phyloP scores from a whole-genome alignment of 768 basidiomycete species.

The Lactifluus piperatus region DNA sequence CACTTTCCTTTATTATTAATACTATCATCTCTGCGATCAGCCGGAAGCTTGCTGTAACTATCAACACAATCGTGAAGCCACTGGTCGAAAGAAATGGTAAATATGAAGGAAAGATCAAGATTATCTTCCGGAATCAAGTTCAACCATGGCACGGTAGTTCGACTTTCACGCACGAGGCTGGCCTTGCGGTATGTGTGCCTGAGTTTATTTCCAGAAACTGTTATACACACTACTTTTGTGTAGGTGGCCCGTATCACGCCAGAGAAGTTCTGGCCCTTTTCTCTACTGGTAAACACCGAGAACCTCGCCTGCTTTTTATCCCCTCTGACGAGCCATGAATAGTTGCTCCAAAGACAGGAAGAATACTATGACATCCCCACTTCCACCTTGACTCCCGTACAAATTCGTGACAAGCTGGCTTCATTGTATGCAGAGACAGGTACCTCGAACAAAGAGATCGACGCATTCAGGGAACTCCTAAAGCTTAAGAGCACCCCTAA shows the following conservation, averaged over 20 bases:
- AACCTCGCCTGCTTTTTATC: neutral
- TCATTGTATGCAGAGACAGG: conserved; percentile 42
- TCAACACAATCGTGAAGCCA: conserved; percentile 55
- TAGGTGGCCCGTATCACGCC: conserved; percentile 67
- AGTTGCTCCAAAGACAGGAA: conserved; percentile 71
- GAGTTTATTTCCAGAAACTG: neutral
- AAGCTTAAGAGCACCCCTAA: conserved; percentile 57
- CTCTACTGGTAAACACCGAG: conserved; percentile 40
- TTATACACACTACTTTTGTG: neutral
- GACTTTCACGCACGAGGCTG: conserved; percentile 73
- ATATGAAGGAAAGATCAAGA: conserved; percentile 66
- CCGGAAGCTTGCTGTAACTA: conserved; percentile 49
- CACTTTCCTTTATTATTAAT: neutral
- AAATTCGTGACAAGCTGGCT: conserved; percentile 70
- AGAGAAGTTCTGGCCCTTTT: conserved; percentile 73
- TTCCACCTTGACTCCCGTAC: conserved; percentile 53
- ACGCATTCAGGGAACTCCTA: conserved; percentile 53
- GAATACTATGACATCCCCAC: conserved; percentile 77
- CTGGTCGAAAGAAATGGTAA: conserved; percentile 47
- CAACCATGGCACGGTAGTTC: conserved; percentile 79
- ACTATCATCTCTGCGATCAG: conserved; percentile 27
- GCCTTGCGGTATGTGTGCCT: conserved; percentile 50
- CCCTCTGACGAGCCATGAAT: neutral
- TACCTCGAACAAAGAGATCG: conserved; percentile 41
- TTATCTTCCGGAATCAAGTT: conserved; percentile 60